These are phyloP conservation scores for Circinella minor DNA, from an alignment of 371 early-diverging fungal species.

Conservation along the genomic window DNA sequence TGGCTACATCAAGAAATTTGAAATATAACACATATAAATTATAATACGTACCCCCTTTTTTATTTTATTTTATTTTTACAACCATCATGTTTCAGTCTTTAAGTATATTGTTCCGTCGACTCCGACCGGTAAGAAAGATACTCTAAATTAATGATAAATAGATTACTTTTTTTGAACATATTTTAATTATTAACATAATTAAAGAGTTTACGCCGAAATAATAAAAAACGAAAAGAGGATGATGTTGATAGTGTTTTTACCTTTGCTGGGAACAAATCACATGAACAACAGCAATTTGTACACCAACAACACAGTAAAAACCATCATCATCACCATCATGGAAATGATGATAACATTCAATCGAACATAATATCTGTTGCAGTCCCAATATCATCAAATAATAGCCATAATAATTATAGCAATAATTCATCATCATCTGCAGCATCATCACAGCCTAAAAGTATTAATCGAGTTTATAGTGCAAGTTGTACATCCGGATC, in stretches of 20 bases:
- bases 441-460: too few species aligned
- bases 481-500: too few species aligned
- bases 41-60: not conserved
- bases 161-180: not conserved
- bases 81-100: conserved; percentile 1
- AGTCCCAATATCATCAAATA: too few species aligned
- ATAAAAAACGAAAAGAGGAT: not conserved
- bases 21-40: not conserved
- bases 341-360: too few species aligned
- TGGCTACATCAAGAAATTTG: not conserved
- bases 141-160: not conserved
- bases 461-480: too few species aligned
- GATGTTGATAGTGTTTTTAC: not conserved
- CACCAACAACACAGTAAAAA: not conserved
- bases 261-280: not conserved
- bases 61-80: too few species aligned
- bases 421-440: too few species aligned
- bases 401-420: too few species aligned
- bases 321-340: too few species aligned
- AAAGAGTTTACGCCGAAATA: conserved; percentile 4
- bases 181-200: not conserved
- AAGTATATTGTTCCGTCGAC: conserved; percentile 3
- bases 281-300: not conserved
- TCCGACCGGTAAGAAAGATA: not conserved
- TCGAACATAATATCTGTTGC: too few species aligned